phyloP scores from a whole-genome alignment of 805 yeast species.

The Metahyphopichia silvanorum region DNA sequence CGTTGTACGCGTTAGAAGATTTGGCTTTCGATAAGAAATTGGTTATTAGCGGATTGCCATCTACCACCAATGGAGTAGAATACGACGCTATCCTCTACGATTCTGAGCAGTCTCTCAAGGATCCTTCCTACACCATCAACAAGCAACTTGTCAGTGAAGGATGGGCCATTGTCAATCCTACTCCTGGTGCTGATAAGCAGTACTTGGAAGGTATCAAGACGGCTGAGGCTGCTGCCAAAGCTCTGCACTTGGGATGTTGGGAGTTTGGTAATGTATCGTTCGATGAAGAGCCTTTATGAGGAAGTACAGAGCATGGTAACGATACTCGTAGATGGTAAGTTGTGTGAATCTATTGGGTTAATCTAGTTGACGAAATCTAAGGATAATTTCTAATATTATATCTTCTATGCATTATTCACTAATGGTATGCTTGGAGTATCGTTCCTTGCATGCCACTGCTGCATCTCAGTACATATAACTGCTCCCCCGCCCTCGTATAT shows the following conservation, averaged over 20 bases:
- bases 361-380: too few species aligned
- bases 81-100: slow-evolving; percentile 55
- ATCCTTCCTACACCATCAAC: slow-evolving; percentile 58
- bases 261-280: slow-evolving; percentile 69
- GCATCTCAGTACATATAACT: too few species aligned
- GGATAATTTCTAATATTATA: too few species aligned
- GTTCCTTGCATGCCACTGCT: too few species aligned
- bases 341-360: too few species aligned
- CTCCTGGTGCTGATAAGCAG: slow-evolving; percentile 29
- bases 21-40: slow-evolving; percentile 48
- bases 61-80: slow-evolving; percentile 39
- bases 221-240: slow-evolving; percentile 49
- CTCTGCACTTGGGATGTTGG: slow-evolving; percentile 63
- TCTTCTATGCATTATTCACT: too few species aligned
- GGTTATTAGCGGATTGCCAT: slow-evolving; percentile 50
- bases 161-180: slow-evolving; percentile 51
- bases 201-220: slow-evolving; percentile 31
- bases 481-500: too few species aligned
- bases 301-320: too few species aligned
- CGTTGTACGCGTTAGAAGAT: slow-evolving; percentile 53
- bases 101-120: slow-evolving; percentile 48
- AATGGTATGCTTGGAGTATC: too few species aligned
- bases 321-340: too few species aligned
- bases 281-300: slow-evolving; percentile 29
- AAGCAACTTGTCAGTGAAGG: slow-evolving; percentile 57